A percentile compares a stretch with the other conserved stretches of the same genome.
These are phyloP conservation scores for Alternaria brassicicola DNA, from an alignment of 2,329 filamentous ascomycete species.

Conservation along the genomic window DNA sequence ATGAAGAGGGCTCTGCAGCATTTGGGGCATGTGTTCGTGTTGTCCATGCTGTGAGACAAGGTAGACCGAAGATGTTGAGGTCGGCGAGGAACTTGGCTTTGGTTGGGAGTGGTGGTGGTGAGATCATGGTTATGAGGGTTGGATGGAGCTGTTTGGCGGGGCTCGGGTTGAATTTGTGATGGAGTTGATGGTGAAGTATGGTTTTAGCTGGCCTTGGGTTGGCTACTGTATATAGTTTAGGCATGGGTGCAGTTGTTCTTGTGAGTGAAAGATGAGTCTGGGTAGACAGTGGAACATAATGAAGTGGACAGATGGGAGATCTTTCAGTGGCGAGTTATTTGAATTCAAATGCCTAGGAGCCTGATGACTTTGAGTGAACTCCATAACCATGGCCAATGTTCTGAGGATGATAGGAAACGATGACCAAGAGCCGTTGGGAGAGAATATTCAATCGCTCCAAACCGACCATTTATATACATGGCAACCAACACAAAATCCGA, in stretches of 20 bases:
- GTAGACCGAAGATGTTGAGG: background rate
- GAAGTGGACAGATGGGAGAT: background rate
- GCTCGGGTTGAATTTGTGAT: background rate
- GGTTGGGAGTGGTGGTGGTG: background rate
- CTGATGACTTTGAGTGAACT: too few relatives aligned
- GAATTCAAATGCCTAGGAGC: background rate
- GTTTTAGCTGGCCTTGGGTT: background rate
- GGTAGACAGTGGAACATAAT: background rate
- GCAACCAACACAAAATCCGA: too few relatives aligned
- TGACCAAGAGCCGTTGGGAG: too few relatives aligned
- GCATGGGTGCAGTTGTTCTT: background rate
- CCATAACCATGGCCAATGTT: too few relatives aligned
- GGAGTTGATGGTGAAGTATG: background rate
- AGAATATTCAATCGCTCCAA: too few relatives aligned
- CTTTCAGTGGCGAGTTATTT: background rate
- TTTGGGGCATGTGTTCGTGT: background rate
- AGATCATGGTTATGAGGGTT: background rate
- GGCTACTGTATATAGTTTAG: background rate
- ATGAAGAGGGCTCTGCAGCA: background rate
- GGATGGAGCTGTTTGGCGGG: background rate
- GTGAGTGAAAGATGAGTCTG: background rate
- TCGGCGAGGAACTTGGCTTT: background rate
- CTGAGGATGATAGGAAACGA: too few relatives aligned
- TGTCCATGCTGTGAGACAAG: background rate
- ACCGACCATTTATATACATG: too few relatives aligned